Evolutionary conservation across 73 alveolate genomes (phyloP).

Genomic region (Symbiodinium natans): DNA sequence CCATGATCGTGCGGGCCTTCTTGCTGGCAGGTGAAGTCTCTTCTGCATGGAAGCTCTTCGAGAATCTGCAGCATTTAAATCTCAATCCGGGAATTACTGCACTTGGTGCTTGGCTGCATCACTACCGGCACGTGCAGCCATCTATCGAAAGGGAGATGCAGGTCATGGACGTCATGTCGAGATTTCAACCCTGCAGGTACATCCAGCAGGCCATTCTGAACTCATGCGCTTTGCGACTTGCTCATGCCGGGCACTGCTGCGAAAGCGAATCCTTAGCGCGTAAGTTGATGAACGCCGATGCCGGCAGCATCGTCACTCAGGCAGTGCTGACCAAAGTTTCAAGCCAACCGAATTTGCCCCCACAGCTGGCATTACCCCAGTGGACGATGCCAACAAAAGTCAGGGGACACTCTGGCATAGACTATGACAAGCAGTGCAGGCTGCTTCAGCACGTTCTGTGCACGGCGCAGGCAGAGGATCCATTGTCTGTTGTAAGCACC

Average conservation of each 20-base stretch:
- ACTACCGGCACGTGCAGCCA: slow-evolving; percentile 75
- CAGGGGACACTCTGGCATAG: slow-evolving; percentile 35
- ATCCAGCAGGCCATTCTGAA: slow-evolving; percentile 56
- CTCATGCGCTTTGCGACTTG: slow-evolving; percentile 23
- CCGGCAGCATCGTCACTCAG: background rate
- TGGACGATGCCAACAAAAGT: slow-evolving; percentile 17
- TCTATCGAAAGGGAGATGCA: slow-evolving; percentile 36
- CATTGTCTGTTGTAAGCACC: slow-evolving; percentile 47
- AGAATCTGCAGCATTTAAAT: slow-evolving; percentile 19
- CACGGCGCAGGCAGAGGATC: slow-evolving; percentile 44
- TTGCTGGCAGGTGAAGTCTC: background rate
- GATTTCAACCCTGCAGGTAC: slow-evolving; percentile 57
- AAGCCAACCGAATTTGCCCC: background rate
- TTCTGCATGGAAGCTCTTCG: slow-evolving; percentile 20
- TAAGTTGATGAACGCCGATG: background rate
- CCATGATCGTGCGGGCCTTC: slow-evolving; percentile 42
- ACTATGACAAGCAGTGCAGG: slow-evolving; percentile 87
- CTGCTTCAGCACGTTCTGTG: slow-evolving; percentile 44
- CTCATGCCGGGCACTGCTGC: background rate
- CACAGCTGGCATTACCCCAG: background rate
- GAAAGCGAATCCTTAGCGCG: background rate
- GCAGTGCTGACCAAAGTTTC: background rate
- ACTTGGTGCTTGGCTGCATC: slow-evolving; percentile 42
- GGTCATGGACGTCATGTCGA: slow-evolving; percentile 12
- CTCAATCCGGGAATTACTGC: slow-evolving; percentile 47